Conservation (phyloP, 2,329 filamentous ascomycete species). For the Beauveria brongniartii region DNA sequence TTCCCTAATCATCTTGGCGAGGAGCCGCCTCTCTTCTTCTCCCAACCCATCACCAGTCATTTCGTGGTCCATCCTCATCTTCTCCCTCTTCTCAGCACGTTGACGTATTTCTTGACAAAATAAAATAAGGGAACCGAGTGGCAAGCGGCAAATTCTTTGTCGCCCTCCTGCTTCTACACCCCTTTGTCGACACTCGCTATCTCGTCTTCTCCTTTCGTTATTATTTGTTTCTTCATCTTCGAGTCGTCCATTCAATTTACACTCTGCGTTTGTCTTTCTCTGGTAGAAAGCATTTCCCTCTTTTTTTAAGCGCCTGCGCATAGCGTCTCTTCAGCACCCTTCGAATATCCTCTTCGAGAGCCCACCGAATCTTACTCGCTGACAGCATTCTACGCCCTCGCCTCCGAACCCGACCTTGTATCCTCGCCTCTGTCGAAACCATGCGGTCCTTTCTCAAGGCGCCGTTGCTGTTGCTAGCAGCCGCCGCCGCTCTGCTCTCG, state of each 20-base stretch:
- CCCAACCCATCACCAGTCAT: neutral
- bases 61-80: neutral
- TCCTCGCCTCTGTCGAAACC: neutral
- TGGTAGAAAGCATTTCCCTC: conserved; percentile 7
- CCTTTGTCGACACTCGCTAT: conserved; percentile 6
- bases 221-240: conserved; percentile 10
- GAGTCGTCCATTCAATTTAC: neutral
- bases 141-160: neutral
- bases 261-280: conserved; percentile 6
- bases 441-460: conserved; percentile 41
- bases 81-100: neutral
- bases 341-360: neutral
- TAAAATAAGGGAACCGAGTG: neutral
- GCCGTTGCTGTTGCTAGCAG: conserved; percentile 38
- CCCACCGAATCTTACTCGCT: neutral
- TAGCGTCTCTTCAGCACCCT: neutral
- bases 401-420: neutral
- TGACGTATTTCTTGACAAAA: neutral
- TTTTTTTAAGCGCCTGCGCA: neutral
- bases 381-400: neutral
- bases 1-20: neutral
- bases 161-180: neutral
- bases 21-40: neutral
- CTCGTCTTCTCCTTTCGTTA: conserved; percentile 12
- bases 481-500: conserved; percentile 34